These are phyloP conservation scores for Nematocida minor DNA, from an alignment of 371 early-diverging fungal genomes.

Conservation along the genomic window DNA sequence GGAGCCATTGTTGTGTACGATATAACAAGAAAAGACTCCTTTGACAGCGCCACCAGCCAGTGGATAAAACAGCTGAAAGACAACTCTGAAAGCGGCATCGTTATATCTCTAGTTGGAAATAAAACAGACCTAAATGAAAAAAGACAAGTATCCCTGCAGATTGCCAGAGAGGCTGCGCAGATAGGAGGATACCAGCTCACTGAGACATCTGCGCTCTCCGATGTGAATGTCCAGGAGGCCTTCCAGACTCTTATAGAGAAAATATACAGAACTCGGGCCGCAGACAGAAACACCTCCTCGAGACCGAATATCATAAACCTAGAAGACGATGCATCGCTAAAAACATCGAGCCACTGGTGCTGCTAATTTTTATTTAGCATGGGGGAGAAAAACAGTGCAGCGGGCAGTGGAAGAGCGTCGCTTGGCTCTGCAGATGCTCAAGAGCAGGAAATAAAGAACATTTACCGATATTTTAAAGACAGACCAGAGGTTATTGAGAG, in stretches of 20 bases:
- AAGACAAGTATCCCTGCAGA: constrained; percentile 85
- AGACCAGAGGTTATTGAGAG: neutral
- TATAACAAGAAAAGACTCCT: constrained; percentile 84
- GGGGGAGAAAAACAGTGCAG: neutral
- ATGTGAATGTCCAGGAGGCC: constrained; percentile 78
- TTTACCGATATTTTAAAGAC: neutral
- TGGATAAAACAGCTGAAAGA: constrained; percentile 96
- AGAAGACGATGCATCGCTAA: constrained; percentile 20
- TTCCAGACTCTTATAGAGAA: constrained; percentile 79
- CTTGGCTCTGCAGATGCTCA: neutral
- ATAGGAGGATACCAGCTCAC: constrained; percentile 72
- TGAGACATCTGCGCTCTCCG: constrained; percentile 81
- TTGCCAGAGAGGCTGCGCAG: constrained; percentile 84
- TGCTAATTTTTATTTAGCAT: constrained; percentile 27
- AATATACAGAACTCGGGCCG: constrained; percentile 65
- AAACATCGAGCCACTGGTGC: constrained; percentile 23
- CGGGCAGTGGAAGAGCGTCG: neutral
- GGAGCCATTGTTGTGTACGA: constrained; percentile 97
- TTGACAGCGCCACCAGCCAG: constrained; percentile 78
- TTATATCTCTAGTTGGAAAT: constrained; percentile 96
- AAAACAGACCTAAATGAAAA: constrained; percentile 92
- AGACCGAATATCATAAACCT: neutral
- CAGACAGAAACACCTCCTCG: neutral
- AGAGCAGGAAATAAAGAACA: neutral
- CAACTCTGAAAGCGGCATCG: constrained; percentile 89